A percentile compares a stretch with the other conserved stretches of the same genome.
Conservation (phyloP, 805 yeast genomes). For the Ogataea philodendri region DNA sequence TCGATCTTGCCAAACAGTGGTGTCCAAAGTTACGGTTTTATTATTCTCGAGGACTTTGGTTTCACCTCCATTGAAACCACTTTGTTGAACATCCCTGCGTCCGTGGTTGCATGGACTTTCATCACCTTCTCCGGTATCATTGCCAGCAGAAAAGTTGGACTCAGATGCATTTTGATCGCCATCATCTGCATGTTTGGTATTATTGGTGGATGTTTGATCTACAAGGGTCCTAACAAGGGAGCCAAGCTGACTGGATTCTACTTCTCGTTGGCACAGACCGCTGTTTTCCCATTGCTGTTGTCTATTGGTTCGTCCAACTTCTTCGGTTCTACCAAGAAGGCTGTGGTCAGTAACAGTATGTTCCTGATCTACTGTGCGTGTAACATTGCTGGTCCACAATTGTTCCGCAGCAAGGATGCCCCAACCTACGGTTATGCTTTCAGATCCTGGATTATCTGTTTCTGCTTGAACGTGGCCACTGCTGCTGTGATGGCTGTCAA, state of each 20-base stretch:
- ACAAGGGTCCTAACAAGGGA: conserved; percentile 24
- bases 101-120: conserved; percentile 36
- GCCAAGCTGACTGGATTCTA: conserved; percentile 34
- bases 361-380: conserved; percentile 65
- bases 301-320: conserved; percentile 39
- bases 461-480: conserved; percentile 27
- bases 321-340: conserved; percentile 66
- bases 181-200: conserved; percentile 24
- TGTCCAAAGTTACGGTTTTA: conserved; percentile 45
- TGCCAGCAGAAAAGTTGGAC: conserved; percentile 29
- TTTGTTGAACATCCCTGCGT: conserved; percentile 39
- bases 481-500: conserved; percentile 17
- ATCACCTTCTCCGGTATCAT: conserved; percentile 28
- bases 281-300: conserved; percentile 27
- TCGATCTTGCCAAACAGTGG: conserved; percentile 47
- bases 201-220: conserved; percentile 33
- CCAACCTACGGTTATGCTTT: conserved; percentile 60
- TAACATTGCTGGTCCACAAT: conserved; percentile 68
- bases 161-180: conserved; percentile 34
- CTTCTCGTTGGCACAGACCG: conserved; percentile 28
- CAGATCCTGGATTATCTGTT: conserved; percentile 51
- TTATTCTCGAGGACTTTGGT: conserved; percentile 37
- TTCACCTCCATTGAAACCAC: conserved; percentile 33
- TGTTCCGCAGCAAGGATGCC: conserved; percentile 54
- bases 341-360: conserved; percentile 51